phyloP scores from a whole-genome alignment of 352 stramenopile genomes.

The Phytophthora ohioensis region DNA sequence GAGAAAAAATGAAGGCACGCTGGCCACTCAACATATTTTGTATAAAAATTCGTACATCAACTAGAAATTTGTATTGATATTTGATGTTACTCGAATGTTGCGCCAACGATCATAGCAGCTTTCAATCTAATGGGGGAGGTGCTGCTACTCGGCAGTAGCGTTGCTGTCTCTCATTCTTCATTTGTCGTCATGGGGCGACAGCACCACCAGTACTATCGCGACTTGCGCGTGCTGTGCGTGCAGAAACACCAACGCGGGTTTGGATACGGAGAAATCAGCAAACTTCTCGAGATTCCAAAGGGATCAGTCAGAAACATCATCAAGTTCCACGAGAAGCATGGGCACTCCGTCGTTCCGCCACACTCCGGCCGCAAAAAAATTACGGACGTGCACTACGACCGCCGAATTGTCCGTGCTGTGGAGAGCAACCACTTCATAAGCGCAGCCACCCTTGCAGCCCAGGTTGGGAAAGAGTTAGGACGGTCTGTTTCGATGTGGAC shows the following conservation, averaged over 20 bases:
- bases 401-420: not conserved
- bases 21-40: no score
- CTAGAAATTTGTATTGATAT: no score
- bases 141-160: no score
- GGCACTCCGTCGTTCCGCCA: not conserved
- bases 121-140: no score
- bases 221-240: not conserved
- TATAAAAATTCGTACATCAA: no score
- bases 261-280: not conserved
- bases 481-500: no score
- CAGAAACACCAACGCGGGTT: not conserved
- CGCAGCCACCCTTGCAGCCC: not conserved
- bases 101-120: no score
- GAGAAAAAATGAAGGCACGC: no score
- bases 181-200: no score
- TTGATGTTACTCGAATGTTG: no score
- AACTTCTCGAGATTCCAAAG: not conserved
- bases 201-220: not conserved
- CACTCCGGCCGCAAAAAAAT: not conserved
- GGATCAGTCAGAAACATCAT: slow-evolving; percentile 4
- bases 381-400: not conserved
- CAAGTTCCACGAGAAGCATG: not conserved
- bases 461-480: not conserved
- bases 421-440: slow-evolving; percentile 9
- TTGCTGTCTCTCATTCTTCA: no score